Evolutionary conservation across 2,329 filamentous ascomycete genomes (phyloP).

Genomic region (Daldinia eschscholtzii): DNA sequence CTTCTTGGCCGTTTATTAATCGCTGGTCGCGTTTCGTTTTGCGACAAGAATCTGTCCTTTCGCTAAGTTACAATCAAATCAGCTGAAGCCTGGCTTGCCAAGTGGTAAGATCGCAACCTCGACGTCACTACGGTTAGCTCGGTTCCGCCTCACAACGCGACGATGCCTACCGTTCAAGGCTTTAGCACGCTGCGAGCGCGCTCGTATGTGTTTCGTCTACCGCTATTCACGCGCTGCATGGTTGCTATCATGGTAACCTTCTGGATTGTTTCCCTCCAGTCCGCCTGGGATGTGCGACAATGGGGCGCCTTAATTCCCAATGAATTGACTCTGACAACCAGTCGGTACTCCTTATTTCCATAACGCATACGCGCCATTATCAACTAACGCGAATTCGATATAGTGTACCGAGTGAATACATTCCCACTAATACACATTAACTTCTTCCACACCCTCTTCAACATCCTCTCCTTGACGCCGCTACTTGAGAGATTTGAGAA

Average conservation of each 20-base stretch:
- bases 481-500: constrained; percentile 93
- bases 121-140: constrained; percentile 4
- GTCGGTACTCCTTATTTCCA: constrained; percentile 63
- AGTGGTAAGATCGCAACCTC: constrained; percentile 13
- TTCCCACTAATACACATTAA: constrained; percentile 89
- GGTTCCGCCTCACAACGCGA: constrained; percentile 24
- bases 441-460: constrained; percentile 83
- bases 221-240: constrained; percentile 83
- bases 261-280: constrained; percentile 77
- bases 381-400: constrained; percentile 23
- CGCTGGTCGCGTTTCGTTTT: neutral
- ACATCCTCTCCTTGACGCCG: constrained; percentile 84
- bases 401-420: constrained; percentile 93
- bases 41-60: constrained; percentile 7
- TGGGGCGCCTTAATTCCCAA: constrained; percentile 86
- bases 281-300: constrained; percentile 77
- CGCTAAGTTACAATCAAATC: constrained; percentile 4
- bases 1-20: constrained; percentile 10
- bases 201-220: constrained; percentile 86
- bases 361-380: neutral
- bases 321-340: constrained; percentile 76
- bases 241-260: constrained; percentile 74
- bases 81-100: neutral
- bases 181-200: constrained; percentile 81
- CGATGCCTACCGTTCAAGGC: constrained; percentile 56